A percentile compares a stretch with the other conserved stretches of the same genome.
Conservation (phyloP, 2,329 filamentous ascomycete species). For the Pseudohalonectria lignicola region DNA sequence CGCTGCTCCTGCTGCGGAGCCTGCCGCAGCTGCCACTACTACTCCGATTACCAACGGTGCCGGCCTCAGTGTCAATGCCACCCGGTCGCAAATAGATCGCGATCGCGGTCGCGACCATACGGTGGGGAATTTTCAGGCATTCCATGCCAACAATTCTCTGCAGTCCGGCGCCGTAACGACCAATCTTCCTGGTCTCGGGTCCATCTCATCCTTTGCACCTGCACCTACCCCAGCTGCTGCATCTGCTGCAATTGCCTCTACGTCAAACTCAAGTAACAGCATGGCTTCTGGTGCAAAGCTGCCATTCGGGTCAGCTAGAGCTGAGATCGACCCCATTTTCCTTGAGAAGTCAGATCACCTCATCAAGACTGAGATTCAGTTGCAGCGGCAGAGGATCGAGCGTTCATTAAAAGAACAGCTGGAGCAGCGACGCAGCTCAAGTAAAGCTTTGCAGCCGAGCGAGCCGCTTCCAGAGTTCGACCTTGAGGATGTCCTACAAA, state of each 20-base stretch:
- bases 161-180: conserved; percentile 17
- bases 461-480: conserved; percentile 55
- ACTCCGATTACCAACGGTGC: not conserved
- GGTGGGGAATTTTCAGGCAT: conserved; percentile 20
- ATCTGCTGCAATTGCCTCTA: conserved; percentile 15
- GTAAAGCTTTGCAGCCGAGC: conserved; percentile 28
- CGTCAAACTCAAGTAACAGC: too few relatives aligned
- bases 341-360: conserved; percentile 79
- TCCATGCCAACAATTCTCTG: conserved; percentile 24
- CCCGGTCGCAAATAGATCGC: conserved; percentile 1
- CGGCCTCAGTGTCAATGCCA: conserved; percentile 5
- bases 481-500: conserved; percentile 60
- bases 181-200: conserved; percentile 10
- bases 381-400: conserved; percentile 76
- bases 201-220: conserved; percentile 6
- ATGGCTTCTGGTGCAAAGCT: conserved; percentile 14
- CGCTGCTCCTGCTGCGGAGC: not conserved
- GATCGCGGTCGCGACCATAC: conserved; percentile 2
- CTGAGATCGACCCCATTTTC: conserved; percentile 71
- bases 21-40: conserved; percentile 5
- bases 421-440: conserved; percentile 44
- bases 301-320: conserved; percentile 37
- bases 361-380: conserved; percentile 67
- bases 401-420: conserved; percentile 65
- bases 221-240: conserved; percentile 8